Evolutionary conservation across 176 grass and related monocot genomes (phyloP), one percentile per base, ranked within the genome.

Genomic region (Cenchrus fungigraminus): DNA sequence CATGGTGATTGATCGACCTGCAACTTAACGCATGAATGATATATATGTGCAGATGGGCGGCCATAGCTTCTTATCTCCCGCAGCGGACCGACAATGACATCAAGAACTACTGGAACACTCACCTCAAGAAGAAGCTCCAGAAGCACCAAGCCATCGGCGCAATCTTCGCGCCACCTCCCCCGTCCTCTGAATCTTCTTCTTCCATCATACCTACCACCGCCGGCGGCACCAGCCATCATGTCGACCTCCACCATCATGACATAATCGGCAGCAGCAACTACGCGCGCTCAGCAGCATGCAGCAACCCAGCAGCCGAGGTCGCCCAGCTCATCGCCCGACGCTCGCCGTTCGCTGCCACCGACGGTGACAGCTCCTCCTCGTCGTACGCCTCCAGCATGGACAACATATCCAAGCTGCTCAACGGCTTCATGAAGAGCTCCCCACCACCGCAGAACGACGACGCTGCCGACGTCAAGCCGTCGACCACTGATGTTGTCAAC

Each of bases 41-140:
- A 16, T n/a, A 34, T 55, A 19, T n/a, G 44, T 73, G 61, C 29
- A 95, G 93, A 79, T 96, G 94, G 94, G 91, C 94, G 1, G 89
- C 89, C 2, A 97, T 94, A 80, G 94, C 94, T 15, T 94, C 94
- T 22, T 94, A 97, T 87, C 92, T 97, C 40, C 94, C 94, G 1
- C 89, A 90, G 58, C 90, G 94, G 59, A 97, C 94, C 19, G 94
- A 97, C 81, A 97, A 97, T 77, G 94, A 97, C 79, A 97, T 97
- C 86, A 97, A 97, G 87, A 97, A 97, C 79, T 97, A 92, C 87
- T 97, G 94, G 94, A 97, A 97, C 85, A 97, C 92, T 16, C 92
- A 94, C 76, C 90, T 97, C 72, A 97, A 97, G 94, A 97, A 97
- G 77, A 94, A 94, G 85, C 85, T 97, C 75, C 87, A 77, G 83